These are phyloP conservation scores for Colletotrichum lindemuthianum DNA, from an alignment of 2,329 filamentous ascomycete species.

Conservation along the genomic window DNA sequence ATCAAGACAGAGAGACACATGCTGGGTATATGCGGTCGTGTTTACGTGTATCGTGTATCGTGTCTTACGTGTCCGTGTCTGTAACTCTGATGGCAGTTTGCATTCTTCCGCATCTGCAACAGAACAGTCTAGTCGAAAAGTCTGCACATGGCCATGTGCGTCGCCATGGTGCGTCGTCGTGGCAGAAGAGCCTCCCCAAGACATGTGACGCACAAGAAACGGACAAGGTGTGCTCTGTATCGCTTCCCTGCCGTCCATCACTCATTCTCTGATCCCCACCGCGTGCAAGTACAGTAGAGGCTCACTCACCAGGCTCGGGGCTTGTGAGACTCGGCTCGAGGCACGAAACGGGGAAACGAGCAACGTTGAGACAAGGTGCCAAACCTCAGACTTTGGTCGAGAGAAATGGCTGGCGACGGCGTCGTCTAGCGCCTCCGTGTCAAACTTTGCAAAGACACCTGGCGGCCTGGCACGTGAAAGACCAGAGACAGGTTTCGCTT, in stretches of 20 bases:
- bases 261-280: neutral
- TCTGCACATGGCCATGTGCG: slow-evolving; percentile 32
- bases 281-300: no score
- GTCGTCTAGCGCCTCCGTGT: slow-evolving; percentile 32
- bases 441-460: slow-evolving; percentile 26
- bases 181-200: slow-evolving; percentile 31
- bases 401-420: slow-evolving; percentile 27
- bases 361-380: slow-evolving; percentile 32
- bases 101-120: slow-evolving; percentile 17
- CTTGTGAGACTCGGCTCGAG: slow-evolving; percentile 21
- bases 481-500: neutral
- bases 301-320: slow-evolving; percentile 2
- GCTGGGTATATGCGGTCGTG: slow-evolving; percentile 8
- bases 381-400: slow-evolving; percentile 30
- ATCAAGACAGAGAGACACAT: neutral
- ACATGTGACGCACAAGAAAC: slow-evolving; percentile 12
- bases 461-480: slow-evolving; percentile 26
- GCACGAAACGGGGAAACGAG: slow-evolving; percentile 9
- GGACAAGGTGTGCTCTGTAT: slow-evolving; percentile 3
- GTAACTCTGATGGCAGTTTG: slow-evolving; percentile 12
- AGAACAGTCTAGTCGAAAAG: no score
- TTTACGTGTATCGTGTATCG: slow-evolving; percentile 2
- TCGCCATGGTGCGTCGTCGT: neutral
- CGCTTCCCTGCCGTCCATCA: neutral
- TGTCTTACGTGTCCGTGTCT: slow-evolving; percentile 10